phyloP scores from a whole-genome alignment of 2,329 filamentous ascomycete species.

The Acephala macrosclerotiorum region DNA sequence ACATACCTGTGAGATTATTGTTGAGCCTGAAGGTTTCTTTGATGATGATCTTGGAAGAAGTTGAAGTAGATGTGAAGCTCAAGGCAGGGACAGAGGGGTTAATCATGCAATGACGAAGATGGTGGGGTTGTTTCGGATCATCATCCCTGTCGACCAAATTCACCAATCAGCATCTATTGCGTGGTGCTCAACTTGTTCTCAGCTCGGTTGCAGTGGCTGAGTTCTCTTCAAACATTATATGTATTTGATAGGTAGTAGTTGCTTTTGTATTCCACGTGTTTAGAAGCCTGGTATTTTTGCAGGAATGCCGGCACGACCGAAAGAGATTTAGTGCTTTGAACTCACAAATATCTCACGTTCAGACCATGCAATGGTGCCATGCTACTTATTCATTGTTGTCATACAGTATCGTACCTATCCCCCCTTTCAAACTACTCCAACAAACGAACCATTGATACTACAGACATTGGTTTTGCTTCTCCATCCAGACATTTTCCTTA shows the following conservation, averaged over 20 bases:
- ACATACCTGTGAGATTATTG: not conserved
- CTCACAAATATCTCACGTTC: not conserved
- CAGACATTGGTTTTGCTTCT: not conserved
- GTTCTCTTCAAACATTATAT: not conserved
- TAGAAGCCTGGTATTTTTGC: not conserved
- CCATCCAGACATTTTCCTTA: not conserved
- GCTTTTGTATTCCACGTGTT: not conserved
- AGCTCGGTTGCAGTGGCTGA: not conserved
- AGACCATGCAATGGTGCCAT: not conserved
- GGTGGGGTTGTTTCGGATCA: not conserved
- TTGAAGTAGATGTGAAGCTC: not conserved
- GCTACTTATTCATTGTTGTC: not conserved
- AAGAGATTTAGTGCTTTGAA: too few species aligned
- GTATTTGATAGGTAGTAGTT: not conserved
- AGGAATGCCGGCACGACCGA: not conserved
- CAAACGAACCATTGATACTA: not conserved
- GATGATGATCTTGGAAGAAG: not conserved
- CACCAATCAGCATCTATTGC: not conserved
- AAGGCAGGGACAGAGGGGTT: not conserved
- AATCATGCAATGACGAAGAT: conserved; percentile 6
- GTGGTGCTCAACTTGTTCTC: not conserved
- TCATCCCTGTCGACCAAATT: not conserved
- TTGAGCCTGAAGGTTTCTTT: not conserved
- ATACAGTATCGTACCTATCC: not conserved
- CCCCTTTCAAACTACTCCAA: not conserved